Conservation (phyloP, 2,329 filamentous ascomycete species). For the Penicillium occitanis region DNA sequence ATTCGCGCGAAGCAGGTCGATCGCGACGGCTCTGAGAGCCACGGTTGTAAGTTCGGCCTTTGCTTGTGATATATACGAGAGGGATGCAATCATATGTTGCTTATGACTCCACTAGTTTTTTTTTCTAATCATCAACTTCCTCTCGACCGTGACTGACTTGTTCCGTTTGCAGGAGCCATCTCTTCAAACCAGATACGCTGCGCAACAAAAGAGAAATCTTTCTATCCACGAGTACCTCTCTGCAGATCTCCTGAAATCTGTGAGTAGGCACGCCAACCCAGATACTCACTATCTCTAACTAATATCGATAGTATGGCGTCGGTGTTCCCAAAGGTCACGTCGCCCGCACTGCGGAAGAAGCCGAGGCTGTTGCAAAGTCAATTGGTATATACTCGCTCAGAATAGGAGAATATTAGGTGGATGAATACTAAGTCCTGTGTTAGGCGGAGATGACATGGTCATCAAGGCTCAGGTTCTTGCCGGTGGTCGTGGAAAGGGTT, state of each 20-base stretch:
- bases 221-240: constrained; percentile 99
- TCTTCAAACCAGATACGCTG: constrained; percentile 55
- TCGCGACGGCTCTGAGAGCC: constrained; percentile 76
- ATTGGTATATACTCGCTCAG: constrained; percentile 61
- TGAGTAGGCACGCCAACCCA: constrained; percentile 38
- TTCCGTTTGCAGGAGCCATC: constrained; percentile 52
- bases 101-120: neutral
- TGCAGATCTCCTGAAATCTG: constrained; percentile 77
- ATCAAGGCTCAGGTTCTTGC: constrained; percentile 99
- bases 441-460: constrained; percentile 87
- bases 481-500: constrained; percentile 95
- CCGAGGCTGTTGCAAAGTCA: constrained; percentile 83
- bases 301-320: constrained; percentile 73
- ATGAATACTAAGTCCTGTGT: constrained; percentile 17
- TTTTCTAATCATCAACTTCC: neutral
- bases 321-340: constrained; percentile 88
- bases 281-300: constrained; percentile 21
- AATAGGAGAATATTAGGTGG: neutral
- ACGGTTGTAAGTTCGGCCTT: constrained; percentile 62
- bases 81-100: neutral
- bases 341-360: constrained; percentile 79
- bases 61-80: constrained; percentile 4
- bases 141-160: constrained; percentile 48
- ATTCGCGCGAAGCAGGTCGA: constrained; percentile 75
- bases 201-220: constrained; percentile 81